Conservation (phyloP, 2,329 filamentous ascomycete species). For the Chalaropsis ovoidea region DNA sequence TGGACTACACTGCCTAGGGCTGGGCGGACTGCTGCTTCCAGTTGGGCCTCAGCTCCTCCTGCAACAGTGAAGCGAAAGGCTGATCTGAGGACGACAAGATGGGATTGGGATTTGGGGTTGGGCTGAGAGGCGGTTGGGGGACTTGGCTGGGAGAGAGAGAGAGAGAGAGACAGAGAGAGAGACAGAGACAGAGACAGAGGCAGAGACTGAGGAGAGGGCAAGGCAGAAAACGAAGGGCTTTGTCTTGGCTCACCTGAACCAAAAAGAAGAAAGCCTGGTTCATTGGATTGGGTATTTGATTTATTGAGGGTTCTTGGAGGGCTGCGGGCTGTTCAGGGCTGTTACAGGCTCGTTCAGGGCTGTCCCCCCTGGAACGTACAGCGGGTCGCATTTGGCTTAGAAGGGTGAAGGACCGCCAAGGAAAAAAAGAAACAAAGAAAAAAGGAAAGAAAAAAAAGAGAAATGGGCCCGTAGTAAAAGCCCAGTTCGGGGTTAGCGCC, state of each 20-base stretch:
- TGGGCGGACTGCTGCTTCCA: not conserved
- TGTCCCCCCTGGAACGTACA: not conserved
- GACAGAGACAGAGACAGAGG: no score
- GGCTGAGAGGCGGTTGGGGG: no score
- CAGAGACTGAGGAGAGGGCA: no score
- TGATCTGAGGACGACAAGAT: not conserved
- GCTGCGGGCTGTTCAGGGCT: not conserved
- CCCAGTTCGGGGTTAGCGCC: constrained; percentile 21
- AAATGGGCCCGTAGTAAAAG: not conserved
- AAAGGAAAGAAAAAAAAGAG: not conserved
- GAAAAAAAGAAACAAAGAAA: no score
- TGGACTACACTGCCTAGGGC: no score
- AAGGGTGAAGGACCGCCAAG: no score
- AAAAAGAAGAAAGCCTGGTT: no score
- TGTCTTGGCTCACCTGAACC: not conserved
- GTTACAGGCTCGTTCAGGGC: not conserved
- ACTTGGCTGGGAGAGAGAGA: not conserved
- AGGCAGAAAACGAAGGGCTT: not conserved
- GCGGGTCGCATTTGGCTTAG: no score
- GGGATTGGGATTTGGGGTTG: not conserved
- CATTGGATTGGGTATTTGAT: no score
- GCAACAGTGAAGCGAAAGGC: not conserved
- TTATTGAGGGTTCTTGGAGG: not conserved
- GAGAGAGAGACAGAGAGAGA: not conserved
- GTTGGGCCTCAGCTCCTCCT: not conserved